phyloP scores from a whole-genome alignment of 2,329 filamentous ascomycete genomes.

The Penicillium sp. region DNA sequence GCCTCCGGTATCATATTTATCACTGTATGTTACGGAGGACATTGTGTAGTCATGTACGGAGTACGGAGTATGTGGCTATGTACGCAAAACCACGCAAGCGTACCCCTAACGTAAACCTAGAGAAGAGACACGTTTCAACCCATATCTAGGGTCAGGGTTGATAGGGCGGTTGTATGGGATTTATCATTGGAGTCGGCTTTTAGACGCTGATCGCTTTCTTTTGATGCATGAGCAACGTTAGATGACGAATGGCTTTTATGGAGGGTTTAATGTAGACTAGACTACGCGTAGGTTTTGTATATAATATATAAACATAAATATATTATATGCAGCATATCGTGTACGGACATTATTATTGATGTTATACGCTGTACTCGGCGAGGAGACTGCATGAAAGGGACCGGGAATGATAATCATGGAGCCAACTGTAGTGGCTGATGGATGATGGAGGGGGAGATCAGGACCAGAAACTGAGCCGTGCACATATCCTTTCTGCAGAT shows the following conservation, averaged over 20 bases:
- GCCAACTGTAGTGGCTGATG: constrained; percentile 2
- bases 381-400: constrained; percentile 10
- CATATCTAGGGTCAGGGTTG: not conserved
- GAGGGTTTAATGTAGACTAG: not conserved
- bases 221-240: constrained; percentile 1
- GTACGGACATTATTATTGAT: not conserved
- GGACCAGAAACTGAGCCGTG: constrained; percentile 18
- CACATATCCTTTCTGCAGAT: constrained; percentile 7
- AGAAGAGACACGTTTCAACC: constrained; percentile 18
- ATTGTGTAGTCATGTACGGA: not conserved
- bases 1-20: not conserved
- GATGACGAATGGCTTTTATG: constrained; percentile 11
- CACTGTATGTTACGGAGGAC: not conserved
- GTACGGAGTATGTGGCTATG: not conserved
- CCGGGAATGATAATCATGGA: constrained; percentile 5
- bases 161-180: constrained; percentile 2
- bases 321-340: not conserved
- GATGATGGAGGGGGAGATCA: constrained; percentile 21
- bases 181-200: constrained; percentile 4
- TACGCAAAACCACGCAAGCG: not conserved
- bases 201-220: not conserved
- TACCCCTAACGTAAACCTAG: not conserved
- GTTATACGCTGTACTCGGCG: not conserved
- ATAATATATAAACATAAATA: not conserved
- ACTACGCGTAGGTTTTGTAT: not conserved